These are phyloP conservation scores for Pichia insulana DNA, from an alignment of 805 yeast species.

Conservation along the genomic window DNA sequence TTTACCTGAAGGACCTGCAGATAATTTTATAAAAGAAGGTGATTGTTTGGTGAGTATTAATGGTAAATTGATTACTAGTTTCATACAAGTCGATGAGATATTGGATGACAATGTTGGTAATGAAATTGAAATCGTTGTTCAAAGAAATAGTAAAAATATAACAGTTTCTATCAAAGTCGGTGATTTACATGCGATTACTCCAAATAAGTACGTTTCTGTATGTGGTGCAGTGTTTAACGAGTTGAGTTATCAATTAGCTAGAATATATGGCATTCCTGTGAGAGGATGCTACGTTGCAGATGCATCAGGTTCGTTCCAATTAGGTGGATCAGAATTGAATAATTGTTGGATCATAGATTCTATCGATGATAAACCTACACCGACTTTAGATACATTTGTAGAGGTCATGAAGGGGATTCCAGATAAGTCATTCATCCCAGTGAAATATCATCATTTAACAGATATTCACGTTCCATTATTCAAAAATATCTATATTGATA, in stretches of 20 bases:
- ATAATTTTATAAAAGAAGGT: slow-evolving; percentile 67
- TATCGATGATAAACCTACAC: slow-evolving; percentile 65
- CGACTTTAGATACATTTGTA: slow-evolving; percentile 66
- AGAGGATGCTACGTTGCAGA: slow-evolving; percentile 74
- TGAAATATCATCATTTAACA: slow-evolving; percentile 65
- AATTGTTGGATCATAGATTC: slow-evolving; percentile 78
- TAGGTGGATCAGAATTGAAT: slow-evolving; percentile 43
- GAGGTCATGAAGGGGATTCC: slow-evolving; percentile 73
- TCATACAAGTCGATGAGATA: slow-evolving; percentile 74
- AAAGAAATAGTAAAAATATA: slow-evolving; percentile 64
- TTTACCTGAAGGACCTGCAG: slow-evolving; percentile 81
- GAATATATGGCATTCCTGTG: slow-evolving; percentile 75
- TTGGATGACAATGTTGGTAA: slow-evolving; percentile 65
- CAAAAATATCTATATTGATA: slow-evolving; percentile 62
- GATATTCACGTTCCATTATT: slow-evolving; percentile 71
- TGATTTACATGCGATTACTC: slow-evolving; percentile 75
- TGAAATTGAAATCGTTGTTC: slow-evolving; percentile 46
- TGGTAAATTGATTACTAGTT: slow-evolving; percentile 54
- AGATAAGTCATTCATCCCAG: slow-evolving; percentile 62
- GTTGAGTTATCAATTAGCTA: slow-evolving; percentile 81
- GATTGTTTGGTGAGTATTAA: slow-evolving; percentile 73
- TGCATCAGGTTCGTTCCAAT: slow-evolving; percentile 67
- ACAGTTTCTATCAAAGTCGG: slow-evolving; percentile 48
- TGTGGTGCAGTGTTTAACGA: slow-evolving; percentile 85
- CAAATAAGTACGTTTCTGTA: slow-evolving; percentile 69